phyloP scores from a whole-genome alignment of 2,329 filamentous ascomycete genomes.

The Colletotrichum falcatum region DNA sequence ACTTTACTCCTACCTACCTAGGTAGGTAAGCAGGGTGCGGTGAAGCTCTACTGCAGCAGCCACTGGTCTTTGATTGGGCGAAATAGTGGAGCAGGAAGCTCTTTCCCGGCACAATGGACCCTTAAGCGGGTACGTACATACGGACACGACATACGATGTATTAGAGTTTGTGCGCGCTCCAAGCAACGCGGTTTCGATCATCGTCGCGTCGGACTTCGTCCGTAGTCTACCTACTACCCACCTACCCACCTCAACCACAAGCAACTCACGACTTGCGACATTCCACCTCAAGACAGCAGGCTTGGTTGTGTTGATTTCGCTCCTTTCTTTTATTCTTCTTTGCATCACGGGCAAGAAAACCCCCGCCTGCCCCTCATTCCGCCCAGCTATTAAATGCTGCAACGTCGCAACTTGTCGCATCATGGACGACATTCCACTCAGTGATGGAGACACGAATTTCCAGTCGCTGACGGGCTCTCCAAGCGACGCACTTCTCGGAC shows the following conservation, averaged over 20 bases:
- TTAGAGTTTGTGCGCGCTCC: not conserved
- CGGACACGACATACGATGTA: no score
- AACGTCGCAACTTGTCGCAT: conserved; percentile 41
- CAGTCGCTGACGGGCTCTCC: not conserved
- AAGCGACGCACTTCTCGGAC: conserved; percentile 36
- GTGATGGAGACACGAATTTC: conserved; percentile 42
- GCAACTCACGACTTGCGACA: not conserved
- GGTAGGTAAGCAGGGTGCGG: conserved; percentile 33
- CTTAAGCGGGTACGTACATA: conserved; percentile 2
- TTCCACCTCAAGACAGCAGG: not conserved
- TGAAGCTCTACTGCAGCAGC: conserved; percentile 1
- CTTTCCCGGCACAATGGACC: not conserved
- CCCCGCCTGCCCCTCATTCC: not conserved
- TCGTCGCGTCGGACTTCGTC: conserved; percentile 23
- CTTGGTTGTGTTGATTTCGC: not conserved
- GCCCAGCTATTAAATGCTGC: not conserved
- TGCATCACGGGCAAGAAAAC: not conserved
- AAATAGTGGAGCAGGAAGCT: not conserved
- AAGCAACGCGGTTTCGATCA: conserved; percentile 35
- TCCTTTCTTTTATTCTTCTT: not conserved
- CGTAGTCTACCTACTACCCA: not conserved
- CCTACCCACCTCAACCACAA: not conserved
- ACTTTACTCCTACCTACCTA: no score
- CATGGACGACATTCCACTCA: conserved; percentile 34
- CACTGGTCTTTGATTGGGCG: not conserved